Conservation (phyloP, 1,284 basidiomycete species). For the Melanopsichium pennsylvanicum region DNA sequence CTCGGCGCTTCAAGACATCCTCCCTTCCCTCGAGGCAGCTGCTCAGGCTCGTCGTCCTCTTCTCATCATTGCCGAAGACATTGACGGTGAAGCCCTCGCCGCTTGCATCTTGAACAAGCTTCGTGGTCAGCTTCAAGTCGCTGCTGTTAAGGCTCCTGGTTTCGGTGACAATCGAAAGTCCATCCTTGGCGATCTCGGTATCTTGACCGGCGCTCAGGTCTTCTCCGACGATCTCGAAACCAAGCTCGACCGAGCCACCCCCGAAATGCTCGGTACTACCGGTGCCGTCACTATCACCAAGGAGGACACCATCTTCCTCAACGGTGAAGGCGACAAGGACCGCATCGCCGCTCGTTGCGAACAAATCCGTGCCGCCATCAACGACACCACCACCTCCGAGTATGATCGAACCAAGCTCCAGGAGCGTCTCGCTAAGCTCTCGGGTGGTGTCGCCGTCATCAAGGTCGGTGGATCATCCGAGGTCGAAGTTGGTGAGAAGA, state of each 20-base stretch:
- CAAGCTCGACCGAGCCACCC: slow-evolving; percentile 90
- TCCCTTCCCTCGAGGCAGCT: slow-evolving; percentile 90
- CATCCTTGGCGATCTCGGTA: slow-evolving; percentile 94
- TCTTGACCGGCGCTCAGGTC: slow-evolving; percentile 95
- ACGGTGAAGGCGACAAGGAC: slow-evolving; percentile 73
- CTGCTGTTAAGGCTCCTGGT: slow-evolving; percentile 93
- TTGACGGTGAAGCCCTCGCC: slow-evolving; percentile 96
- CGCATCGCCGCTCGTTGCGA: slow-evolving; percentile 73
- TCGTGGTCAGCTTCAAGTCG: slow-evolving; percentile 91
- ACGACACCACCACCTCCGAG: slow-evolving; percentile 85
- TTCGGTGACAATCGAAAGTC: slow-evolving; percentile 99
- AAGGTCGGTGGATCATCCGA: slow-evolving; percentile 93
- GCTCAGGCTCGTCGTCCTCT: slow-evolving; percentile 90
- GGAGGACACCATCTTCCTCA: slow-evolving; percentile 96
- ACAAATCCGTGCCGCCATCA: slow-evolving; percentile 86
- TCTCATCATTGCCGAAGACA: slow-evolving; percentile 94
- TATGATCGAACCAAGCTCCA: slow-evolving; percentile 96
- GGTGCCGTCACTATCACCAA: slow-evolving; percentile 95
- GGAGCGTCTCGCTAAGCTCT: slow-evolving; percentile 94
- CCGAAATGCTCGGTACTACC: slow-evolving; percentile 88
- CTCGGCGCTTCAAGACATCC: slow-evolving; percentile 89
- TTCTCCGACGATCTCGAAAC: slow-evolving; percentile 98
- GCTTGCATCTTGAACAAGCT: slow-evolving; percentile 99
- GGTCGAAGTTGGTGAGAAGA: slow-evolving; percentile 99
- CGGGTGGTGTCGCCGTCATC: slow-evolving; percentile 96